Conservation (phyloP, 352 stramenopile genomes). For the Phytophthora meadii region DNA sequence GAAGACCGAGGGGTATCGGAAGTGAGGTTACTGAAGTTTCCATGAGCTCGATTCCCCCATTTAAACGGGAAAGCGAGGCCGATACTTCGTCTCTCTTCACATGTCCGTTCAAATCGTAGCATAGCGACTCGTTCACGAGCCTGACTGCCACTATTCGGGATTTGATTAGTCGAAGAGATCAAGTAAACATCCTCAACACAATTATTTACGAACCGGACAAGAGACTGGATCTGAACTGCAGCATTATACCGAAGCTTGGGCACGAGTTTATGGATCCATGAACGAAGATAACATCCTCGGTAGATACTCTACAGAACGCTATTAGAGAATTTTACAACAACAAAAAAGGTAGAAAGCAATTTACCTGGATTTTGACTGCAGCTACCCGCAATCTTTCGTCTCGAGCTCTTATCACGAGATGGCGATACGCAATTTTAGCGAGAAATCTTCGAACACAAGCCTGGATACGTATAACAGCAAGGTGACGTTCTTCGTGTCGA, state of each 20-base stretch:
- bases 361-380: conserved; percentile 60
- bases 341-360: neutral
- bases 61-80: conserved; percentile 54
- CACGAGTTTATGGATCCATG: conserved; percentile 53
- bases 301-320: conserved; percentile 37
- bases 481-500: conserved; percentile 46
- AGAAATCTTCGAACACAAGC: conserved; percentile 62
- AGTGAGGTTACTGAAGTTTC: neutral
- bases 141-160: conserved; percentile 47
- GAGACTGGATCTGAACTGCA: conserved; percentile 60
- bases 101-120: conserved; percentile 59
- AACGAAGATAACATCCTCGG: conserved; percentile 52
- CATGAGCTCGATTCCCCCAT: conserved; percentile 36
- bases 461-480: conserved; percentile 58
- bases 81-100: conserved; percentile 39
- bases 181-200: neutral
- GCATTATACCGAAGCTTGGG: conserved; percentile 43
- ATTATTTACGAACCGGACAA: conserved; percentile 49
- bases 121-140: conserved; percentile 59
- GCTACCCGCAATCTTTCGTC: conserved; percentile 53
- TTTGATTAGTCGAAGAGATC: conserved; percentile 2
- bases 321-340: too few relatives aligned
- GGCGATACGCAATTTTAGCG: conserved; percentile 46
- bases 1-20: conserved; percentile 27
- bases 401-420: conserved; percentile 47